A percentile compares a stretch with the other conserved stretches of the same genome.
phyloP scores from a whole-genome alignment of 352 stramenopile genomes.

The Phytopythium chamaehyphon region DNA sequence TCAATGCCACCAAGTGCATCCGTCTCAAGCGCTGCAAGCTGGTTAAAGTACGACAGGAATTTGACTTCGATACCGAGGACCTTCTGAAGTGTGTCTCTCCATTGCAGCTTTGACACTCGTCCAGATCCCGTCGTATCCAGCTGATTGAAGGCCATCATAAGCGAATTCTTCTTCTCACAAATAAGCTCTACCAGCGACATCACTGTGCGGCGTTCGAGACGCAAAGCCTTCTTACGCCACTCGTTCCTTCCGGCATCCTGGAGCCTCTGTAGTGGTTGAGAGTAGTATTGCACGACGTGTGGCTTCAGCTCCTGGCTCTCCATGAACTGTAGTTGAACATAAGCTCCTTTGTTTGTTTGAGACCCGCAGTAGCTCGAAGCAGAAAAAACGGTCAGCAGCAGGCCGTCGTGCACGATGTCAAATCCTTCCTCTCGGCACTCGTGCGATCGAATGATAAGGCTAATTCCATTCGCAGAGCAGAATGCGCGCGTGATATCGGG shows the following conservation, averaged over 20 bases:
- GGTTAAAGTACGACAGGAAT: slow-evolving; percentile 70
- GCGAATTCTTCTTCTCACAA: slow-evolving; percentile 67
- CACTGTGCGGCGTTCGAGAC: slow-evolving; percentile 64
- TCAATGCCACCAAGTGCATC: slow-evolving; percentile 41
- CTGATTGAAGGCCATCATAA: slow-evolving; percentile 47
- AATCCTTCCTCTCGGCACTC: slow-evolving; percentile 92
- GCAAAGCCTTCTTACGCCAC: slow-evolving; percentile 73
- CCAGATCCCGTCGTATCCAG: slow-evolving; percentile 31
- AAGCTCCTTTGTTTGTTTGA: slow-evolving; percentile 88
- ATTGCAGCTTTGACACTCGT: slow-evolving; percentile 59
- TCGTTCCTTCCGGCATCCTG: slow-evolving; percentile 61
- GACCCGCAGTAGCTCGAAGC: slow-evolving; percentile 91
- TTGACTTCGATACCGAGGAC: slow-evolving; percentile 59
- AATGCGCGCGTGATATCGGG: slow-evolving; percentile 91
- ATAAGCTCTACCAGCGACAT: slow-evolving; percentile 80
- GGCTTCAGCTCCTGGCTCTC: slow-evolving; percentile 82
- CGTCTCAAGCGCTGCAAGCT: slow-evolving; percentile 41
- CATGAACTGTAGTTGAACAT: slow-evolving; percentile 60
- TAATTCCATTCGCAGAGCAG: slow-evolving; percentile 80
- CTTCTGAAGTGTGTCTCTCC: slow-evolving; percentile 52
- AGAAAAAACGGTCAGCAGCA: slow-evolving; percentile 90
- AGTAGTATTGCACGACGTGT: slow-evolving; percentile 91
- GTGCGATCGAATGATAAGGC: slow-evolving; percentile 92
- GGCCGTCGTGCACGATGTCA: slow-evolving; percentile 80
- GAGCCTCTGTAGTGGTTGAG: slow-evolving; percentile 78